phyloP scores from a whole-genome alignment of 139 green algal genomes.

The Trebouxia sp. region DNA sequence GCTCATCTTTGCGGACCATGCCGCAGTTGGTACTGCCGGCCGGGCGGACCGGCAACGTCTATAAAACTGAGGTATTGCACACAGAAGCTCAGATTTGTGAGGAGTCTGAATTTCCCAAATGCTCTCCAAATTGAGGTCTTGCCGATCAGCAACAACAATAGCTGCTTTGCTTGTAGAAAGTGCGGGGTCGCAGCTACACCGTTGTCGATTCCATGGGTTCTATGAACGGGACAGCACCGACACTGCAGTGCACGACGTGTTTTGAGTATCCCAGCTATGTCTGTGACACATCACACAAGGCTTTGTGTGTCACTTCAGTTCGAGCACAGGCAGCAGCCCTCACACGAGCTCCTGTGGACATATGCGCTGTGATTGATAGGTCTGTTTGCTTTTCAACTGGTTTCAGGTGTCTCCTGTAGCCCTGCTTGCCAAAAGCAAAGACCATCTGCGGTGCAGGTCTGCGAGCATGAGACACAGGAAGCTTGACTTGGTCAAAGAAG shows the following conservation, averaged over 20 bases:
- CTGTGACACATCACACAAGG: not conserved
- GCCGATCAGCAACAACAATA: too few species aligned
- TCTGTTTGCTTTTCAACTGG: not conserved
- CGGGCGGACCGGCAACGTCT: not conserved
- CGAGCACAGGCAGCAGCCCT: not conserved
- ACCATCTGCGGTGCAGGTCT: not conserved
- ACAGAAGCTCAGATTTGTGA: too few species aligned
- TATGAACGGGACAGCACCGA: not conserved
- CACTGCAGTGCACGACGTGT: not conserved
- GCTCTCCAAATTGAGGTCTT: too few species aligned
- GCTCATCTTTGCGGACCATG: not conserved
- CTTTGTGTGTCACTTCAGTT: not conserved
- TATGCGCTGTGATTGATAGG: not conserved
- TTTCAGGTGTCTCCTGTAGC: too few species aligned
- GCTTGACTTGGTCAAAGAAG: not conserved
- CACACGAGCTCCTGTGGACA: not conserved
- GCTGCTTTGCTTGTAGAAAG: too few species aligned
- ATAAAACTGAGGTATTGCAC: too few species aligned
- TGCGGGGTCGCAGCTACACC: too few species aligned
- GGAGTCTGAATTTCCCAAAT: too few species aligned
- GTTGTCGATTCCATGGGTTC: not conserved
- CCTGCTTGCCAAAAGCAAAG: too few species aligned
- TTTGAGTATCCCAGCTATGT: slow-evolving; percentile 15
- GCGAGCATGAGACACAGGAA: not conserved
- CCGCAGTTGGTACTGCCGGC: not conserved